Evolutionary conservation across 140 eudicot species (phyloP), one percentile per base, ranked within the genome.

Genomic region (Oenanthe javanica): DNA sequence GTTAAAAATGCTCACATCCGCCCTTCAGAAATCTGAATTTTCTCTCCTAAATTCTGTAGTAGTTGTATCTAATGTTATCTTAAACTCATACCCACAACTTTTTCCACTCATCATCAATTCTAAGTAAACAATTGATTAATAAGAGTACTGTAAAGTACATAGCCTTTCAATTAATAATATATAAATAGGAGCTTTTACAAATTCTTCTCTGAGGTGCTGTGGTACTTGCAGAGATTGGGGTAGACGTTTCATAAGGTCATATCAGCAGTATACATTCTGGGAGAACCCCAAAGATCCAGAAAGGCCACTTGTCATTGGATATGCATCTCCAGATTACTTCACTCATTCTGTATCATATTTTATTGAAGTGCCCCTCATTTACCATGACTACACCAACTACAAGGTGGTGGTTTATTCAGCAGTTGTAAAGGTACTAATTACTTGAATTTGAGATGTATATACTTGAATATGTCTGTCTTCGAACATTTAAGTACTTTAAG

Each of bases 301-400:
- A 79, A 87, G 95, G 84, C 92, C 93, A 70, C 95, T 94, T 82
- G 87, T 92, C 75, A 88, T 94, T 82, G 99, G 97, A 89, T 94
- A 94, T 54, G 97, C 92, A 66, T 94, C 99, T 72, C 99, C 99
- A 23, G 99, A 94, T 90, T 94, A 92, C 83, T 94, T 94, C 80
- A 94, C 99, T 72, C 97, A 94, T 81, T 94, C 99, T 61, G 99
- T 95, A 40, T 95, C 99, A 42, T 95, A 95, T 86, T 92, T 95
- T 87, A 87, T 94, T 72, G 99, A 94, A 84, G 99, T 97, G 16
- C 99, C 99, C 61, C 91, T 94, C n/a, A 69, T 86, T 51, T 86
- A 89, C 86, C 99, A 94, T 78, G 92, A 94, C 85, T 90, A 90
- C 75, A 81, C 73, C 71, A 92, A 84, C 75, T 92, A 85, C 82